Conservation (phyloP, 306 rosid genomes). For the Rubus parviflorus region DNA sequence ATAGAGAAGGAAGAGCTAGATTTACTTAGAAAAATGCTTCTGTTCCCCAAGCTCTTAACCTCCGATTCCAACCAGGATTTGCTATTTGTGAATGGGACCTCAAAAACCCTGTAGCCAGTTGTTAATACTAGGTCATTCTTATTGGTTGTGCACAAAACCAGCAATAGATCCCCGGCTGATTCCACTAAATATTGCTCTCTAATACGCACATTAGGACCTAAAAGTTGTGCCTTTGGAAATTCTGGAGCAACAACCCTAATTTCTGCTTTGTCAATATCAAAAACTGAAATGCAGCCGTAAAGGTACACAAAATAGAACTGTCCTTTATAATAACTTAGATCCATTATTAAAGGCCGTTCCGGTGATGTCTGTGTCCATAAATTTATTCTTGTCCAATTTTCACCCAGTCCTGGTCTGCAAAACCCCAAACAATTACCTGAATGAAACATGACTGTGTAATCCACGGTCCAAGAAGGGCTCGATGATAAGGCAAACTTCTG, state of each 20-base stretch:
- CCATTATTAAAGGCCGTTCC: background rate
- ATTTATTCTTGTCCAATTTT: background rate
- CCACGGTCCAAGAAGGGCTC: constrained; percentile 1
- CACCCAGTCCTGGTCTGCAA: background rate
- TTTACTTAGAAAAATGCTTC: background rate
- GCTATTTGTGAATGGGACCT: background rate
- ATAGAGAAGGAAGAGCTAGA: background rate
- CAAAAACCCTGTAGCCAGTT: background rate
- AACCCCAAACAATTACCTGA: background rate
- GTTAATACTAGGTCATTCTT: background rate
- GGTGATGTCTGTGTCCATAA: too few relatives aligned
- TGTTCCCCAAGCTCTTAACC: background rate
- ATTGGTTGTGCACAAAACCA: background rate
- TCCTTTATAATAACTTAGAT: background rate
- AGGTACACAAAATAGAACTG: background rate
- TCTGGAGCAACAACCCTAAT: background rate
- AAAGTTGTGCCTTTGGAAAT: background rate
- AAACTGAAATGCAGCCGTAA: background rate
- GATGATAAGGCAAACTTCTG: background rate
- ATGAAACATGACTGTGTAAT: background rate
- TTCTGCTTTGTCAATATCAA: background rate
- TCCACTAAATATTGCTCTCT: background rate
- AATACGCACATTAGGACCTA: background rate
- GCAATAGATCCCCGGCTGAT: background rate
- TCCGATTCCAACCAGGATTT: background rate